Base-by-base conservation (phyloP, 805 yeast species). In the Candida palmyrensis region DNA sequence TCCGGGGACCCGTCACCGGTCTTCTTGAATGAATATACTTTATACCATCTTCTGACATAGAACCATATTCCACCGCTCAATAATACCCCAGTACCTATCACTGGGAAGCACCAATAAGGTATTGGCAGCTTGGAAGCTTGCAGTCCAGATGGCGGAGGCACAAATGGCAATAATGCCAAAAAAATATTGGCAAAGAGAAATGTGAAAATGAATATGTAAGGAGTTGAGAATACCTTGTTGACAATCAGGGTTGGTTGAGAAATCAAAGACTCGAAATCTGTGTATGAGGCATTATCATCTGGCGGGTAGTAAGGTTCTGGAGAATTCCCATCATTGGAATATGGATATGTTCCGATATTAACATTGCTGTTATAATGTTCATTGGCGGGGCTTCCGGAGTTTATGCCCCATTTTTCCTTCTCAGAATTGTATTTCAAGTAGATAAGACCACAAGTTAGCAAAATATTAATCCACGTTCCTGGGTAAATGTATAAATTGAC, bases 401-500 rank as follows among this genome's bases (percentile, higher is more conserved):
- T 44, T 24, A 48, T 42, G 1, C 69, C 69, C 77, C 77, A 71
- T 18, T 52, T 36, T 36, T 66, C 72, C 11, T 39, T 40, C 9
- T 48, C 48, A 5, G 57, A 49, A 42, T 67, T 59, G 28, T 49
- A 45, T 39, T 74, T 78, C 38, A 77, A 58, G 41, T 74, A 77
- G 2, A 75, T 40, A 29, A 78, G 53, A 1, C 84, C 84, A 1
- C 53, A 46, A 0, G 82, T 66, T 7, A 79, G 67, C 11, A 72
- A 48, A 8, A 72, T 48, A 35, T 75, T 75, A 38, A 78, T 66
- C 68, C 79, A 66, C 2, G 83, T 72, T 0, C 79, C 77, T 1
- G 85, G 84, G 36, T 78, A 78, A 2, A 81, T 70, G 49, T 76
- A 74, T 40, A 77, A 53, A 42, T 79, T 79, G 30, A 79, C 75